Percentiles rank a stretch among this genome's conserved stretches.
Conservation (phyloP, 257 asterid genomes). For the Solanum pennellii region DNA sequence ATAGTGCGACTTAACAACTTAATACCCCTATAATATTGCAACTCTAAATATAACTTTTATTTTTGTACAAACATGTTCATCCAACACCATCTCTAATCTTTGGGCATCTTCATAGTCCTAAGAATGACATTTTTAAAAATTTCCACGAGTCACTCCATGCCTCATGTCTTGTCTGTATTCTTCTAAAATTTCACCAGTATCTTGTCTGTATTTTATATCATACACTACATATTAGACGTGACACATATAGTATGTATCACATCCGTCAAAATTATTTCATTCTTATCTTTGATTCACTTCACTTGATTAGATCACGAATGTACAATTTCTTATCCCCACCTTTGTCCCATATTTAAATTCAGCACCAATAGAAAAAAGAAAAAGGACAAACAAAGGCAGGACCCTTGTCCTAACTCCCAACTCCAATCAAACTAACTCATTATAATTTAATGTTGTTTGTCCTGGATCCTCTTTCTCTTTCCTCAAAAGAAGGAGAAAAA, state of each 20-base stretch:
- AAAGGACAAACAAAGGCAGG: background rate
- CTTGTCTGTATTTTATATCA: background rate
- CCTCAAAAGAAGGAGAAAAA: background rate
- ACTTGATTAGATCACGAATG: background rate
- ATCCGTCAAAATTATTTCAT: background rate
- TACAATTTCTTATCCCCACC: background rate
- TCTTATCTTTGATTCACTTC: background rate
- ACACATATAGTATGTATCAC: too few relatives aligned
- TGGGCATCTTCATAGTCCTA: background rate
- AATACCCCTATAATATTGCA: background rate
- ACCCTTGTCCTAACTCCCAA: background rate
- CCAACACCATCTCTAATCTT: background rate
- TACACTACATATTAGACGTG: too few relatives aligned
- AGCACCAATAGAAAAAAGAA: background rate
- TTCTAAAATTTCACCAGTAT: background rate
- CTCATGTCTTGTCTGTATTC: background rate
- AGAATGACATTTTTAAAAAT: background rate
- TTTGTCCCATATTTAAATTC: background rate
- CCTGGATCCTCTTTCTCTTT: background rate
- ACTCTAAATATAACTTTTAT: background rate
- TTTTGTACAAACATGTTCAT: background rate
- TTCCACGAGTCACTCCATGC: background rate
- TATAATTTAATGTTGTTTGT: background rate
- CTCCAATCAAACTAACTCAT: background rate
- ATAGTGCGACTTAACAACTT: background rate